Conservation (phyloP, 768 basidiomycete genomes). For the Infundibulicybe gibba region DNA sequence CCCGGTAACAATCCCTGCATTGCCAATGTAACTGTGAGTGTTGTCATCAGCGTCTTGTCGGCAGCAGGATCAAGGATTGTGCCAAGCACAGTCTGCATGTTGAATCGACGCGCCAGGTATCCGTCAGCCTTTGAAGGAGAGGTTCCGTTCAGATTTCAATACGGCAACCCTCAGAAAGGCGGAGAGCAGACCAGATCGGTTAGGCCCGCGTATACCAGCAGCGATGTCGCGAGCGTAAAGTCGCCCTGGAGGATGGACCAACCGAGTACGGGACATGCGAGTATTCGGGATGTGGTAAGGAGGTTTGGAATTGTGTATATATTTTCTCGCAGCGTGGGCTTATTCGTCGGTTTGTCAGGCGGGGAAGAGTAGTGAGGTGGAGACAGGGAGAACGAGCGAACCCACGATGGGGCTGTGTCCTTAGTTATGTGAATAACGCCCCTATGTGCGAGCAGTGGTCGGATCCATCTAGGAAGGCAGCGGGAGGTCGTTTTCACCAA, state of each 20-base stretch:
- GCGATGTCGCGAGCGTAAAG: constrained; percentile 73
- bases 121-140: constrained; percentile 71
- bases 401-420: too few relatives aligned
- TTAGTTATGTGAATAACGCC: too few relatives aligned
- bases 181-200: constrained; percentile 75
- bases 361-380: constrained; percentile 10
- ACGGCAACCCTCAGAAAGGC: constrained; percentile 5
- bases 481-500: too few relatives aligned
- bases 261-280: constrained; percentile 88
- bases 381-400: constrained; percentile 2
- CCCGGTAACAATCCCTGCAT: constrained; percentile 82
- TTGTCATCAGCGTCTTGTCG: constrained; percentile 95
- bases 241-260: constrained; percentile 84
- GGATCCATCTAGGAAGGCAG: too few relatives aligned
- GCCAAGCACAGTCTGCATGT: constrained; percentile 89
- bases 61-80: constrained; percentile 96
- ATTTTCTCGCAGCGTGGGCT: constrained; percentile 62
- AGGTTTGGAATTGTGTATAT: constrained; percentile 94
- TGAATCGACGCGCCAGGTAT: constrained; percentile 80
- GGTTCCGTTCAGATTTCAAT: constrained; percentile 7
- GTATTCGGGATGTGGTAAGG: constrained; percentile 82
- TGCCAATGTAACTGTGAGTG: constrained; percentile 81
- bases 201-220: constrained; percentile 89
- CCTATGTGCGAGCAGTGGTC: too few relatives aligned
- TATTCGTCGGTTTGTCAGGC: constrained; percentile 15